Percentiles rank a stretch among this genome's conserved stretches.
These are phyloP conservation scores for Raphidocelis subcapitata DNA, from an alignment of 139 green algal genomes.

Conservation along the genomic window DNA sequence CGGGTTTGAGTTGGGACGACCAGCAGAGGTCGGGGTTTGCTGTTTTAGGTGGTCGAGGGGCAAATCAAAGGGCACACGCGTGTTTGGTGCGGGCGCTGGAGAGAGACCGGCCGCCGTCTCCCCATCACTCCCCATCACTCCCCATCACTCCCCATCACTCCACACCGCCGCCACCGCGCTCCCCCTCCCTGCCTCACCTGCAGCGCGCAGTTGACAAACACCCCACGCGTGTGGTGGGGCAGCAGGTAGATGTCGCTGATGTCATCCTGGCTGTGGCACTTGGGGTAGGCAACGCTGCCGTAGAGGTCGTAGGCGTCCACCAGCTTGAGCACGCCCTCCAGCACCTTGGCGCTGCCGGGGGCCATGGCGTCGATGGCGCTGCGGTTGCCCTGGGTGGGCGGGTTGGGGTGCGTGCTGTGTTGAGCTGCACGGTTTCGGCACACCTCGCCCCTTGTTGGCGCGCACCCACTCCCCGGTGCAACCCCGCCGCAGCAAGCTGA, in stretches of 20 bases:
- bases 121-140: too few relatives aligned
- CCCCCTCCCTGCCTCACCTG: constrained; percentile 35
- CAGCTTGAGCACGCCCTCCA: constrained; percentile 87
- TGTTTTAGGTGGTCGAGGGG: too few relatives aligned
- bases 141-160: too few relatives aligned
- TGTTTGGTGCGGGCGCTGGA: not conserved
- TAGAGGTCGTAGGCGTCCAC: constrained; percentile 94
- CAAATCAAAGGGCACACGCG: not conserved
- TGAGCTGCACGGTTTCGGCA: too few relatives aligned
- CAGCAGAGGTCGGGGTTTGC: too few relatives aligned
- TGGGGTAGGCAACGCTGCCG: constrained; percentile 88
- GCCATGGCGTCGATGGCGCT: constrained; percentile 87
- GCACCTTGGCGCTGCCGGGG: constrained; percentile 66
- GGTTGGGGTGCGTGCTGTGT: too few relatives aligned
- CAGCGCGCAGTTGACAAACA: constrained; percentile 79
- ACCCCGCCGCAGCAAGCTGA: too few relatives aligned
- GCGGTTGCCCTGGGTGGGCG: constrained; percentile 87
- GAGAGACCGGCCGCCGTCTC: not conserved
- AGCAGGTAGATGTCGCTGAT: constrained; percentile 95
- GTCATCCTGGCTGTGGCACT: constrained; percentile 85
- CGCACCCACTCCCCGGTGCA: too few relatives aligned
- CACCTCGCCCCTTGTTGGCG: too few relatives aligned
- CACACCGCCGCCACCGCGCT: not conserved
- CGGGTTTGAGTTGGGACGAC: too few relatives aligned
- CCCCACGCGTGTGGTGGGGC: constrained; percentile 68